Conservation (phyloP, 225 moss, liverwort and hornwort species). For the Bryoerythrophyllum caledonicum region DNA sequence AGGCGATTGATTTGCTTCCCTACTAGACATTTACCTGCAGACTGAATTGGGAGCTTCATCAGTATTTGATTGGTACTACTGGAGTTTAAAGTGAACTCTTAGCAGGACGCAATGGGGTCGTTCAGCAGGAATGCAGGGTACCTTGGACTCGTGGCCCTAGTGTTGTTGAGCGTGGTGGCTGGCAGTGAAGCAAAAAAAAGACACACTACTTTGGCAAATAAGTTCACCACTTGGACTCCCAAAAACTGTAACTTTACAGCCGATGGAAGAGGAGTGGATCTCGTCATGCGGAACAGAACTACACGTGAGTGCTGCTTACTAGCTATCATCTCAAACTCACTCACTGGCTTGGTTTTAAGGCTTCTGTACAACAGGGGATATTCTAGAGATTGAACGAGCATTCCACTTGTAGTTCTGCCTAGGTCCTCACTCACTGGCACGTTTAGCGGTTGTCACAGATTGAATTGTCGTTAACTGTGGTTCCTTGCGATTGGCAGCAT, state of each 20-base stretch:
- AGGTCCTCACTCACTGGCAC: not conserved
- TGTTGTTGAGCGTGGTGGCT: slow-evolving; percentile 28
- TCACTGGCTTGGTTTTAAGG: not conserved
- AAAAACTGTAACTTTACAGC: slow-evolving; percentile 5
- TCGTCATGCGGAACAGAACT: not conserved
- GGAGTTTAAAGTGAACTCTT: no score
- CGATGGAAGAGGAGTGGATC: slow-evolving; percentile 23
- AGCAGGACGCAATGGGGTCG: slow-evolving; percentile 24
- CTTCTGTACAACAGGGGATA: no score
- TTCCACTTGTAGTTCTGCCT: no score
- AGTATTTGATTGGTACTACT: not conserved
- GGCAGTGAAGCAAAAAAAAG: not conserved
- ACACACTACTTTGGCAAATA: not conserved
- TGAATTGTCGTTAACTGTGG: not conserved
- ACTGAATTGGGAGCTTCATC: not conserved
- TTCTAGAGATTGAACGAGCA: not conserved
- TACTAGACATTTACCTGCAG: not conserved
- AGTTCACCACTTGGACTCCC: slow-evolving; percentile 17
- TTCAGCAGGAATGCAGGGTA: not conserved
- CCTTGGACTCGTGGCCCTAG: slow-evolving; percentile 5
- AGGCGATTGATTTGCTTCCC: not conserved
- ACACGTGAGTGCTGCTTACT: slow-evolving; percentile 26
- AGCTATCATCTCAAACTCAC: no score
- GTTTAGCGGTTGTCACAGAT: not conserved
- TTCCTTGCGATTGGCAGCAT: slow-evolving; percentile 27